Conservation (phyloP, 805 yeast species). For the Saccharomycopsis babjevae region DNA sequence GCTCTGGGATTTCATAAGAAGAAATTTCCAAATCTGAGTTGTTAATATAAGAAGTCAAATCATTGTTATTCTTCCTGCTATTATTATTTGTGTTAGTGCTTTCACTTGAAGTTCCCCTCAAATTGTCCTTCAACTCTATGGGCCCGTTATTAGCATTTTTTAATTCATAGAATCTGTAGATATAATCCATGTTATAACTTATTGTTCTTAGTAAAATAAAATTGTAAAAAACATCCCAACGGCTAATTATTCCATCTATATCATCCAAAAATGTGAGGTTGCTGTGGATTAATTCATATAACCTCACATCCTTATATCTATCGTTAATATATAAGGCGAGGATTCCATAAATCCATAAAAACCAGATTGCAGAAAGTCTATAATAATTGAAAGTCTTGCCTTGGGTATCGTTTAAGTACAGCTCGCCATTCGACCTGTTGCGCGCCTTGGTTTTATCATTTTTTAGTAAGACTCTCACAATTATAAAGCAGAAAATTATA, state of each 20-base stretch:
- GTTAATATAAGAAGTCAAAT: neutral
- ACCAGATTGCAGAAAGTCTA: conserved; percentile 30
- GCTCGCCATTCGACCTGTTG: too few species aligned
- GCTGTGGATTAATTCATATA: conserved; percentile 31
- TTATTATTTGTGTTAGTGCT: neutral
- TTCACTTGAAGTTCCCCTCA: neutral
- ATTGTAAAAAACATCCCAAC: conserved; percentile 97
- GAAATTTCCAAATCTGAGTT: neutral
- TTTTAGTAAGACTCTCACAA: conserved; percentile 22
- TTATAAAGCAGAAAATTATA: conserved; percentile 39
- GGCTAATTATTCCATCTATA: conserved; percentile 63
- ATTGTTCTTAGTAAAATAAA: conserved; percentile 78
- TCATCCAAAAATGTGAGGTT: conserved; percentile 45
- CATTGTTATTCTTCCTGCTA: neutral
- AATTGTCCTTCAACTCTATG: conserved; percentile 6
- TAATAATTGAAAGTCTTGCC: conserved; percentile 11
- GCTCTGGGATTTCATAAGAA: conserved; percentile 4
- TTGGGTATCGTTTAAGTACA: too few species aligned
- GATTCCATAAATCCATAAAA: conserved; percentile 76
- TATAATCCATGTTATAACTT: conserved; percentile 72
- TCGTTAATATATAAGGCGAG: conserved; percentile 71
- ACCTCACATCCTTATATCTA: conserved; percentile 42
- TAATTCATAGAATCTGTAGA: conserved; percentile 28
- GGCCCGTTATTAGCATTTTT: neutral
- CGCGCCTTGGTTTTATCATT: conserved; percentile 8